Conservation (phyloP, 208 protist species). For the Leishmania martiniquensis region DNA sequence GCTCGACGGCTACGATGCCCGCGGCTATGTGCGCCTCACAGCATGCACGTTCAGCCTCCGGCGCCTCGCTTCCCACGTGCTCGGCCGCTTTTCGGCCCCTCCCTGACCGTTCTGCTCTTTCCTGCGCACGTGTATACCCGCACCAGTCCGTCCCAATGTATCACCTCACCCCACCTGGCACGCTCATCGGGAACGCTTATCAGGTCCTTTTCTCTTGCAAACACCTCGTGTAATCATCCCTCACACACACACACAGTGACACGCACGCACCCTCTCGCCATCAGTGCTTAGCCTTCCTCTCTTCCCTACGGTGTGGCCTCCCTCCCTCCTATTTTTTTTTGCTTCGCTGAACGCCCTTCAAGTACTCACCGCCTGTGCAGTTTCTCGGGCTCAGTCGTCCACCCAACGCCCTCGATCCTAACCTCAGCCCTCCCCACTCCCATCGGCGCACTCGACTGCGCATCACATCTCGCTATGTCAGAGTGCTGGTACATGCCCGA, state of each 20-base stretch:
- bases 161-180: neutral
- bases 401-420: neutral
- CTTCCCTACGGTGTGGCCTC: neutral
- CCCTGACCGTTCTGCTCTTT: neutral
- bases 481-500: constrained; percentile 66
- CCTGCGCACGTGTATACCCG: neutral
- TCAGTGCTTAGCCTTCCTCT: neutral
- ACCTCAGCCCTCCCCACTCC: neutral
- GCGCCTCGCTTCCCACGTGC: neutral
- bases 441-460: neutral
- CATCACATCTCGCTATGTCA: constrained; percentile 33
- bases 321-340: neutral
- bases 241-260: too few species aligned
- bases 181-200: neutral
- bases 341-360: too few species aligned
- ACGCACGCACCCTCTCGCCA: too few species aligned
- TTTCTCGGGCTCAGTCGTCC: too few species aligned
- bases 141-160: neutral
- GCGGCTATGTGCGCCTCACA: neutral
- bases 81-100: neutral
- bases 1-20: neutral
- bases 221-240: constrained; percentile 1
- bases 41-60: neutral
- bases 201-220: neutral
- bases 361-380: too few species aligned